Conservation (phyloP, 305 asterid species). For the Caryopteris hybrid region DNA sequence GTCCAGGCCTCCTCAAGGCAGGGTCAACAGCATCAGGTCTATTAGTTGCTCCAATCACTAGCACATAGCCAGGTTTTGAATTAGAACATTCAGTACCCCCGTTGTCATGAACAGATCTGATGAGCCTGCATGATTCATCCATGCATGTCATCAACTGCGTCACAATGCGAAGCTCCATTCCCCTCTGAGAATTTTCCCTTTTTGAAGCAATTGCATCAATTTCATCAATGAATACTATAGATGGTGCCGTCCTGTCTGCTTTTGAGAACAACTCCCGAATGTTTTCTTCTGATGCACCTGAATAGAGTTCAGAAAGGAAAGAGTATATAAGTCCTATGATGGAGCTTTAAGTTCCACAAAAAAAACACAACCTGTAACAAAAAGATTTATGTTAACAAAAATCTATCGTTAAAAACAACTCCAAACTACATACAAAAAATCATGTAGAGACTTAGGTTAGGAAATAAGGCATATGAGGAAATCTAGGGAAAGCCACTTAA, state of each 20-base stretch:
- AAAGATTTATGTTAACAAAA: not conserved
- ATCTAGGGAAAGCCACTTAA: not conserved
- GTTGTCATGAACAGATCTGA: slow-evolving; percentile 30
- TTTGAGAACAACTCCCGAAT: slow-evolving; percentile 73
- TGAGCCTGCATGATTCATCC: slow-evolving; percentile 59
- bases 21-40: slow-evolving; percentile 87
- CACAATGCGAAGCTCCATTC: slow-evolving; percentile 86
- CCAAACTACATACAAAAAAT: not conserved
- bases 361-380: not conserved
- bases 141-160: slow-evolving; percentile 86
- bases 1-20: slow-evolving; percentile 89
- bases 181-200: slow-evolving; percentile 80
- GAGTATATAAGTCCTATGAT: not conserved
- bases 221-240: slow-evolving; percentile 91
- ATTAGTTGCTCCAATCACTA: slow-evolving; percentile 93
- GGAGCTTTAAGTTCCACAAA: not conserved
- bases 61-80: slow-evolving; percentile 51
- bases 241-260: slow-evolving; percentile 86
- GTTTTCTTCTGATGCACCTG: slow-evolving; percentile 94
- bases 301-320: slow-evolving; percentile 17
- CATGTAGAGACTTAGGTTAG: not conserved
- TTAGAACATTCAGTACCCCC: slow-evolving; percentile 30
- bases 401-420: not conserved
- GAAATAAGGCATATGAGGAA: too few relatives aligned
- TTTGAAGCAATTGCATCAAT: slow-evolving; percentile 91